Evolutionary conservation across 1,284 basidiomycete genomes (phyloP), one percentile per base, ranked within the genome.

Genomic region (Mrakiaceae sp.): DNA sequence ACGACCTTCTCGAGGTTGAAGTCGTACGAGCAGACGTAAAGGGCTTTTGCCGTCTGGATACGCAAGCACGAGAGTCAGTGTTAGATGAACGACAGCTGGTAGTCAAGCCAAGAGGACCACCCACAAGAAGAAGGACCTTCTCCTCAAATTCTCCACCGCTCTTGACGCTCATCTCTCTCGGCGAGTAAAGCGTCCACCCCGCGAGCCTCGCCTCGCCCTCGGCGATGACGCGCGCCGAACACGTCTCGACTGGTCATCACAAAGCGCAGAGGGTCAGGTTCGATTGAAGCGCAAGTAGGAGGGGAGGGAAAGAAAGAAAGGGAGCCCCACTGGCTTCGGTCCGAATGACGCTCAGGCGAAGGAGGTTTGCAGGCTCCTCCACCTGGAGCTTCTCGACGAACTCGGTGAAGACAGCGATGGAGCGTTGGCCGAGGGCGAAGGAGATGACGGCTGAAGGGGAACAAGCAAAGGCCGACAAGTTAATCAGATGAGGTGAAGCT

Each of bases 161-260:
- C 72, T 79, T 87, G 52, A 79, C 78, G 71, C 89, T 88, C 54
- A 89, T 73, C 66, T 88, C 84, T 68, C 85, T 82, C 0, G 95
- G 94, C 0, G 90, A 84, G 70, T 97, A 85, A 39, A 98, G 74
- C 0, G 92, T 97, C 94, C 95, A 98, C 1, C 91, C 95, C 3
- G 83, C 86, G n/a, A 55, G 48, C 4, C 64, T n/a, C 14, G 60
- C 53, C 56, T 66, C 60, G 39, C 46, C 54, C 4, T 62, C 64
- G 11, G 47, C 49, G 39, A 66, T 42, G 42, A 95, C 87, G 16
- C 89, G 82, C 0, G 86, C 84, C 2, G 90, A 85, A 60, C 86
- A 88, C 0, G 87, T 90, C 40, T 93, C 90, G 70, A 96, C 76
- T 77, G 66, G 1, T 6, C 4, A 11, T n/a, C 10, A 43, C 2